Conservation (phyloP, 352 stramenopile genomes). For the Globisporangium cylindrosporum region DNA sequence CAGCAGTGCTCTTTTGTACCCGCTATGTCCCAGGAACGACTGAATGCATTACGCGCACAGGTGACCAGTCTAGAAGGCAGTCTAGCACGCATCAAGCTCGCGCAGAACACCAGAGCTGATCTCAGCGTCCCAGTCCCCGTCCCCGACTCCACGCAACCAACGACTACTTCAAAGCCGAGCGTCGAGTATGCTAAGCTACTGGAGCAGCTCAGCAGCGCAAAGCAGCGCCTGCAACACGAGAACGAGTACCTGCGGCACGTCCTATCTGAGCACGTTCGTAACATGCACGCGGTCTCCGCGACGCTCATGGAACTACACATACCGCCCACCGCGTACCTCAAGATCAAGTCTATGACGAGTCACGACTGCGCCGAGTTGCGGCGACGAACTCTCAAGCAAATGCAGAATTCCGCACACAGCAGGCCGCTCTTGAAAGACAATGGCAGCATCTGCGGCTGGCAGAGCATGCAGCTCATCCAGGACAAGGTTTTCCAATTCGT, state of each 20-base stretch:
- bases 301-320: neutral
- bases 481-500: slow-evolving; percentile 8
- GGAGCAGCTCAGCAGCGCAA: neutral
- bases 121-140: neutral
- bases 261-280: neutral
- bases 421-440: neutral
- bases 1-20: too few species aligned
- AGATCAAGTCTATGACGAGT: slow-evolving; percentile 6
- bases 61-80: slow-evolving; percentile 2
- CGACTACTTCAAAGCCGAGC: neutral
- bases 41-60: slow-evolving; percentile 8
- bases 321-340: neutral
- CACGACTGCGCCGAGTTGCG: slow-evolving; percentile 5
- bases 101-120: neutral
- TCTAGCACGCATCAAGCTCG: slow-evolving; percentile 1
- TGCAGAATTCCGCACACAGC: neutral
- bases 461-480: neutral
- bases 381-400: neutral
- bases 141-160: neutral
- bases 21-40: slow-evolving; percentile 3
- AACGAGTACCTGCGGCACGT: slow-evolving; percentile 12
- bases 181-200: neutral
- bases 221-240: slow-evolving; percentile 8
- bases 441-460: slow-evolving; percentile 13
- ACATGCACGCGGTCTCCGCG: neutral